Evolutionary conservation across 805 yeast species (phyloP).

Genomic region (Isabelozyma pseudorhagii): DNA sequence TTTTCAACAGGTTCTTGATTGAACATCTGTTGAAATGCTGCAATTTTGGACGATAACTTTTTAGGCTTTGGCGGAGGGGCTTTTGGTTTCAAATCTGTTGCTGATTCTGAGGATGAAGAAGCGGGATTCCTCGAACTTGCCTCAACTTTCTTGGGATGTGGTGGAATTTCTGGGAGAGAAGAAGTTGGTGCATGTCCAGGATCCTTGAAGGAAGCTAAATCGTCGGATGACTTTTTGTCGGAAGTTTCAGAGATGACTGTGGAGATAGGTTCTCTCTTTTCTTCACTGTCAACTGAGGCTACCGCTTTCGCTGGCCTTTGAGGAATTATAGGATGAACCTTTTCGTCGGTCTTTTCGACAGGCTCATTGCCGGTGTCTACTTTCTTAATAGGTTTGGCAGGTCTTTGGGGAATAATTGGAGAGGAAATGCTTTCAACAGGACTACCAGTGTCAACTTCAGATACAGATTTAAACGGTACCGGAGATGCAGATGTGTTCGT

Average conservation of each 20-base stretch:
- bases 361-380: not conserved
- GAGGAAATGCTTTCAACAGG: not conserved
- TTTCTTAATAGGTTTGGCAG: not conserved
- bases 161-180: not conserved
- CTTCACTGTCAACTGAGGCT: no score
- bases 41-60: conserved; percentile 73
- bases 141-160: not conserved
- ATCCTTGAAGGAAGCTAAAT: no score
- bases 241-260: no score
- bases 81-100: conserved; percentile 9
- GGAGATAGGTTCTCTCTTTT: no score
- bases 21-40: conserved; percentile 78
- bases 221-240: no score
- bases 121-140: not conserved
- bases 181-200: no score
- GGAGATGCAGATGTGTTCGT: no score
- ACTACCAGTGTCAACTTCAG: no score
- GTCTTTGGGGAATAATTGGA: conserved; percentile 7
- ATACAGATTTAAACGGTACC: no score
- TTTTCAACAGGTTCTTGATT: conserved; percentile 24
- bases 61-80: conserved; percentile 69
- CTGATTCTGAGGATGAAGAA: not conserved
- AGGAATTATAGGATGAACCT: conserved; percentile 4
- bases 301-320: conserved; percentile 4
- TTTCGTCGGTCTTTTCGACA: not conserved